Conservation (phyloP, 345 rosid genomes). For the Turnera subulata region DNA sequence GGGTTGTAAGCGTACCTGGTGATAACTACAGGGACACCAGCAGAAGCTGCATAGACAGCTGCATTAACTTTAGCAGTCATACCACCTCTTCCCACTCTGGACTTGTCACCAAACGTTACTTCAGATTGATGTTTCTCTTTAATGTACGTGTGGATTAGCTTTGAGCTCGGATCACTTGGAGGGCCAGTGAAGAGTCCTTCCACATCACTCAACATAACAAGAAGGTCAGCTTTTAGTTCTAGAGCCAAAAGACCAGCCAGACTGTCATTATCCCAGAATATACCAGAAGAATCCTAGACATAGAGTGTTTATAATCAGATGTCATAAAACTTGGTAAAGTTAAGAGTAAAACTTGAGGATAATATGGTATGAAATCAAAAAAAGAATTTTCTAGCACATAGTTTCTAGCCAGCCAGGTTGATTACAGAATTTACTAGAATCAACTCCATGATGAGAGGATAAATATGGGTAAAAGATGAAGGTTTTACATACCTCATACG, state of each 20-base stretch:
- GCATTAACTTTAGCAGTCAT: constrained; percentile 94
- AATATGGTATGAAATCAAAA: too few relatives aligned
- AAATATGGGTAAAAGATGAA: too few relatives aligned
- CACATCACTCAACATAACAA: constrained; percentile 78
- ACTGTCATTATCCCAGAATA: constrained; percentile 96
- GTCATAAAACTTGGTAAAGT: too few relatives aligned
- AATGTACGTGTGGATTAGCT: constrained; percentile 69
- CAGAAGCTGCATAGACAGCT: constrained; percentile 75
- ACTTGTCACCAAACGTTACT: constrained; percentile 88
- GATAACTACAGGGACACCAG: constrained; percentile 83
- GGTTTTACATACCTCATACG: constrained; percentile 64
- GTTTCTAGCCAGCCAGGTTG: too few relatives aligned
- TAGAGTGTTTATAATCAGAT: background rate
- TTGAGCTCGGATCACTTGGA: constrained; percentile 73
- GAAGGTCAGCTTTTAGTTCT: constrained; percentile 82
- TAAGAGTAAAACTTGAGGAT: too few relatives aligned
- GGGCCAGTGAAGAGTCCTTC: constrained; percentile 90
- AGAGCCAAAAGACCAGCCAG: constrained; percentile 75
- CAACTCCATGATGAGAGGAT: background rate
- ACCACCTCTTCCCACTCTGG: constrained; percentile 91
- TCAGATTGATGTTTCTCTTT: constrained; percentile 67
- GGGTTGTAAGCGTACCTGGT: constrained; percentile 47
- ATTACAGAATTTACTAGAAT: too few relatives aligned
- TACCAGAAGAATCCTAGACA: constrained; percentile 69
- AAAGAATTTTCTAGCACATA: too few relatives aligned